Evolutionary conservation across 2,329 filamentous ascomycete genomes (phyloP).

Genomic region (Colletotrichum siamense): DNA sequence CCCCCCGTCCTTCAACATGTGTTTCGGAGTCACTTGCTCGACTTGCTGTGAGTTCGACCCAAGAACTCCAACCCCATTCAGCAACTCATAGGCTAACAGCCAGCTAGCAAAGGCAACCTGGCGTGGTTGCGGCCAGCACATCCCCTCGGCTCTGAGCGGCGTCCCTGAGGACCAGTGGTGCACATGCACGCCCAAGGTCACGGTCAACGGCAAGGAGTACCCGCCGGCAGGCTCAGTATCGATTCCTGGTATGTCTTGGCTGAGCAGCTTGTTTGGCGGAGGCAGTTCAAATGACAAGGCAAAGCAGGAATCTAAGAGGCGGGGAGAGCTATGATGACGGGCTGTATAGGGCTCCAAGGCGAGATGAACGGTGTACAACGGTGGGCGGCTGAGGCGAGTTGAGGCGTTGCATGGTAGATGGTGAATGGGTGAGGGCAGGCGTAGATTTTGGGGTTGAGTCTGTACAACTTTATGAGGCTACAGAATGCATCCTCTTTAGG

Average conservation of each 20-base stretch:
- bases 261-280: conserved; percentile 26
- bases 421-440: not conserved
- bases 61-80: not conserved
- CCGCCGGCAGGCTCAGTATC: conserved; percentile 46
- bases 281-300: conserved; percentile 17
- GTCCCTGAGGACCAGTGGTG: conserved; percentile 53
- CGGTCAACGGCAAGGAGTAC: conserved; percentile 49
- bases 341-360: not conserved
- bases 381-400: not conserved
- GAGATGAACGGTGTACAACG: not conserved
- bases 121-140: conserved; percentile 55
- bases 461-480: not conserved
- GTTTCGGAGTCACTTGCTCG: conserved; percentile 43
- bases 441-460: not conserved
- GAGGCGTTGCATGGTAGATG: not conserved
- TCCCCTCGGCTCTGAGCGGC: conserved; percentile 47
- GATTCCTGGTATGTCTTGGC: conserved; percentile 44
- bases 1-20: conserved; percentile 36
- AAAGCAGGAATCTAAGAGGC: conserved; percentile 6
- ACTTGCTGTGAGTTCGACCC: conserved; percentile 42
- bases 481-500: not conserved
- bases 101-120: conserved; percentile 50
- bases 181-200: conserved; percentile 49
- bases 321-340: not conserved
- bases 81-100: not conserved